These are phyloP conservation scores for Tephrocybe sp. DNA, from an alignment of 768 basidiomycete species.

Conservation along the genomic window DNA sequence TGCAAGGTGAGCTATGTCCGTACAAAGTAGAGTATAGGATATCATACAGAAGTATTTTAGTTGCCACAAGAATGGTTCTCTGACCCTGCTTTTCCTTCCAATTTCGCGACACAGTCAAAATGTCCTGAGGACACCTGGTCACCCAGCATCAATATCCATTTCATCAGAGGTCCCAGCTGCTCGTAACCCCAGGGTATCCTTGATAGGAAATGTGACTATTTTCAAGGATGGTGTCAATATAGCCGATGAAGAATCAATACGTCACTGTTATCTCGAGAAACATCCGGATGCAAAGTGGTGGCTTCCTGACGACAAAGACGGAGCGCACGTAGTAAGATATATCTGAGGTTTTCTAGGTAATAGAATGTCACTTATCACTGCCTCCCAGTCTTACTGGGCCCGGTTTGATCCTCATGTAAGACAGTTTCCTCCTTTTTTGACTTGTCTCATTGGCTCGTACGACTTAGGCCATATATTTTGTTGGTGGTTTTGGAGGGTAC, in stretches of 20 bases:
- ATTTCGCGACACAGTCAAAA: constrained; percentile 57
- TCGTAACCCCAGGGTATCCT: constrained; percentile 44
- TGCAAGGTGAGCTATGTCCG: constrained; percentile 27
- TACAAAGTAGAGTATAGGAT: not conserved
- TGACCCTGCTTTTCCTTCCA: constrained; percentile 50
- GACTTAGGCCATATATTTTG: constrained; percentile 46
- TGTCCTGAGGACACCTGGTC: constrained; percentile 38
- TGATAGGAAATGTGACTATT: constrained; percentile 51
- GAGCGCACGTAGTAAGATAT: constrained; percentile 40
- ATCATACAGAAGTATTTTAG: constrained; percentile 24
- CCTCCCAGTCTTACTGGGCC: constrained; percentile 49
- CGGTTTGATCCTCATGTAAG: constrained; percentile 53
- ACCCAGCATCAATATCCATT: constrained; percentile 46
- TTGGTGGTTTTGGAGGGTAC: constrained; percentile 54
- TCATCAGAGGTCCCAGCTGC: constrained; percentile 40
- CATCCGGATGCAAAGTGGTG: constrained; percentile 55
- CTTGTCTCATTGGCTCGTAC: not conserved
- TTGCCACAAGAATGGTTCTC: constrained; percentile 52
- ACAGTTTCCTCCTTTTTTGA: not conserved
- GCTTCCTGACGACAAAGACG: constrained; percentile 45
- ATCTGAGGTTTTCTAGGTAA: not conserved
- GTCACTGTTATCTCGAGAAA: constrained; percentile 40
- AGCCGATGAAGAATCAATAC: constrained; percentile 32
- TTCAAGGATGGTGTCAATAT: constrained; percentile 29
- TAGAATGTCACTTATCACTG: not conserved